Base-by-base conservation (phyloP, 1,139 yeast genomes). In the Candida tropicalis region DNA sequence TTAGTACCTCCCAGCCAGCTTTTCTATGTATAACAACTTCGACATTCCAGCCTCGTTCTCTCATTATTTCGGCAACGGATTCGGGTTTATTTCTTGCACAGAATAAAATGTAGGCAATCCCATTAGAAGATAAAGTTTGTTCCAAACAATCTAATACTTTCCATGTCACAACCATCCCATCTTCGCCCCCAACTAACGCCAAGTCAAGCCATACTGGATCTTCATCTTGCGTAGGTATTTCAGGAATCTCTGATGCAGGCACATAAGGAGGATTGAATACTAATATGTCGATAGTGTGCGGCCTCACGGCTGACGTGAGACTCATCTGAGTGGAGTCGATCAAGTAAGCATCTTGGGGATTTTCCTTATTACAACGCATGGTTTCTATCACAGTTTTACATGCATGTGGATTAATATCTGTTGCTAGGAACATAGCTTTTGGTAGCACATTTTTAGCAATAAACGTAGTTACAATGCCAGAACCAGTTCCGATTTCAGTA, bases 211-310 rank as follows among this genome's bases (percentile, higher is more conserved):
- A 90, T 4, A 68, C 62, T 15, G 74, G 70, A 18, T 75, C 79
- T 11, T 73, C 73, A 1, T 66, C 74, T 11, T 56, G 58, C 0
- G 55, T 49, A 0, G 97, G 97, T 0, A 85, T 76, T 0, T 50
- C 54, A 0, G 84, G 84, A 1, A 79, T 77, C 2, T 65, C 68
- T 45, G 81, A 88, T 2, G 93, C 88, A 0, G 99, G 98, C 1
- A 93, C 99, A 59, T 93, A 93, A 0, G 99, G 99, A 1, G 99
- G 98, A 56, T 93, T 93, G 65, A 91, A 93, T 1, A 93, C 72
- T 18, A 93, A 65, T 1, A 90, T 48, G 57, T 93, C 98, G 1
- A 89, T 73, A 2, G 65, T 43, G 1, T 69, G 52, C 0, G 58
- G 57, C n/a, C 77, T 59, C 8, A 90, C 48, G 1, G 77, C 71